A percentile compares a stretch with the other conserved stretches of the same genome.
Conservation (phyloP, 257 asterid genomes). For the Solanum piurae region DNA sequence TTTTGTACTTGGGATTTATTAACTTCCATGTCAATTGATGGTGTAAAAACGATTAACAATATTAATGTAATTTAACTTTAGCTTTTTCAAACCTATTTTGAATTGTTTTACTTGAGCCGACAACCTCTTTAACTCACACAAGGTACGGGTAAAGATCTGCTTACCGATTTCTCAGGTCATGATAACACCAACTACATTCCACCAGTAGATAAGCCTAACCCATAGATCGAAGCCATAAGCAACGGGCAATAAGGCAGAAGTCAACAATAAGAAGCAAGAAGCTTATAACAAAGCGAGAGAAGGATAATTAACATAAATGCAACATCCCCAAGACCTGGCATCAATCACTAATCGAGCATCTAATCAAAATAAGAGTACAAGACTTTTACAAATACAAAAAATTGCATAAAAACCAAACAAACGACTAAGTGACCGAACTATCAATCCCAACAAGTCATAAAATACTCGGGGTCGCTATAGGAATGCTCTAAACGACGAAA, state of each 20-base stretch:
- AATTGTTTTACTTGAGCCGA: background rate
- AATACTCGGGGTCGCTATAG: background rate
- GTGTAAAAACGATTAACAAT: too few relatives aligned
- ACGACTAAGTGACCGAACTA: background rate
- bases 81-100: too few relatives aligned
- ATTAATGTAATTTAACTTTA: too few relatives aligned
- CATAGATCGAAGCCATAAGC: background rate
- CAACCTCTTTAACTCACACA: background rate
- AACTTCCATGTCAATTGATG: too few relatives aligned
- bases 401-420: background rate
- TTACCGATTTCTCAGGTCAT: background rate
- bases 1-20: too few relatives aligned
- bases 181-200: background rate
- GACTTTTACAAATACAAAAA: background rate
- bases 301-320: background rate
- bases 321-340: background rate
- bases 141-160: background rate
- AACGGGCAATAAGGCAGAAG: background rate
- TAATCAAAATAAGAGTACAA: background rate
- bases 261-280: background rate
- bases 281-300: background rate
- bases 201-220: background rate
- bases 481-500: background rate
- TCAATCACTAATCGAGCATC: background rate
- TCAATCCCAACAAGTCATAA: background rate